Percentiles rank a stretch among this genome's conserved stretches.
Evolutionary conservation across 1,284 basidiomycete genomes (phyloP).

Genomic region (Ganoderma resinaceum): DNA sequence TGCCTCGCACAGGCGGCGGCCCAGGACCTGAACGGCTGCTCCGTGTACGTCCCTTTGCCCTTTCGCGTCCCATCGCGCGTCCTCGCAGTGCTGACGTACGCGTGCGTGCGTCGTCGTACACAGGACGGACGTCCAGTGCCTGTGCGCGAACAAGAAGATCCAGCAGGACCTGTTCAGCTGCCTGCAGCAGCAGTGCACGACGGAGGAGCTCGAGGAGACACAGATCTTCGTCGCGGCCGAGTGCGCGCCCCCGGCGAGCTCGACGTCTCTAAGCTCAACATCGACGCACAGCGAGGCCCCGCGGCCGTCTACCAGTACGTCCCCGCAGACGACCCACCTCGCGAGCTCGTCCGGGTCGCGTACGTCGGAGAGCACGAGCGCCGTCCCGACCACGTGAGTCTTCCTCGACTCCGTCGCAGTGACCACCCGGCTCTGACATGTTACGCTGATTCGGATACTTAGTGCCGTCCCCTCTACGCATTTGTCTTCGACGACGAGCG

Average conservation of each 20-base stretch:
- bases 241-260: background rate
- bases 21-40: background rate
- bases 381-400: background rate
- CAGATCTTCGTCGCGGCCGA: constrained; percentile 1
- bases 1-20: background rate
- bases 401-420: background rate
- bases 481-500: background rate
- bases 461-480: background rate
- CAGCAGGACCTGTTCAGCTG: constrained; percentile 4
- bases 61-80: background rate
- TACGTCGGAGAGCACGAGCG: background rate
- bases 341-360: background rate
- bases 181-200: constrained; percentile 5
- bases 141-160: constrained; percentile 8
- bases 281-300: background rate
- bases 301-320: too few relatives aligned
- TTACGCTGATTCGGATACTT: too few relatives aligned
- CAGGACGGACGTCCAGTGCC: constrained; percentile 4
- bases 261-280: background rate
- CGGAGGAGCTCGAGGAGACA: background rate
- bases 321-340: background rate
- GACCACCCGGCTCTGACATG: background rate
- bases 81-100: background rate
- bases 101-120: too few relatives aligned
- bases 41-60: background rate